Evolutionary conservation across 352 stramenopile genomes (phyloP).

Genomic region (Phytophthora cactorum): DNA sequence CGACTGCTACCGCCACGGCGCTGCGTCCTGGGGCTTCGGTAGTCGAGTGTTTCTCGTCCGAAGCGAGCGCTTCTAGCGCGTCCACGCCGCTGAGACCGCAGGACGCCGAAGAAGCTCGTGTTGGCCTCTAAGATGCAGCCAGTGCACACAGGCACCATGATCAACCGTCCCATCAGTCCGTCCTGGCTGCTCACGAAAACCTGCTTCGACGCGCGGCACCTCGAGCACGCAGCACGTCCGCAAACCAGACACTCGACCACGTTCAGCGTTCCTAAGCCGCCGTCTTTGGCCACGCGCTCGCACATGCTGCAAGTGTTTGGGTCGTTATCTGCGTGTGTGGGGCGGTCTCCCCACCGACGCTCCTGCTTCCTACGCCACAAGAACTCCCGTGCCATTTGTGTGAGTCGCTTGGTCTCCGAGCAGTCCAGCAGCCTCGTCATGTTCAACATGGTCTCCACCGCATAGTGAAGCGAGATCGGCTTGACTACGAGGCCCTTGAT

Average conservation of each 20-base stretch:
- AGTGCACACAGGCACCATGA: conserved; percentile 47
- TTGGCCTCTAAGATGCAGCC: conserved; percentile 47
- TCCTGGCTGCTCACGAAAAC: conserved; percentile 50
- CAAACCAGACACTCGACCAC: conserved; percentile 38
- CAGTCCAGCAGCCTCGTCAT: conserved; percentile 44
- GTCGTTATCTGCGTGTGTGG: conserved; percentile 3
- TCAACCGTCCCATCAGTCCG: conserved; percentile 41
- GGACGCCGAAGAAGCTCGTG: conserved; percentile 29
- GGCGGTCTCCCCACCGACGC: conserved; percentile 7
- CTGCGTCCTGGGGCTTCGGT: conserved; percentile 7
- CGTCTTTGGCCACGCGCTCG: conserved; percentile 19
- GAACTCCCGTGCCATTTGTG: conserved; percentile 43
- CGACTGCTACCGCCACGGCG: conserved; percentile 13
- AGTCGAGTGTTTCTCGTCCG: conserved; percentile 11
- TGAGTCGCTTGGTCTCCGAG: conserved; percentile 55
- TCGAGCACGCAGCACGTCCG: conserved; percentile 28
- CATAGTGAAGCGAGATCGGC: conserved; percentile 24
- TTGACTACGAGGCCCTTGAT: conserved; percentile 35
- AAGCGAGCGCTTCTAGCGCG: conserved; percentile 11
- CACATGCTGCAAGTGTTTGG: conserved; percentile 31
- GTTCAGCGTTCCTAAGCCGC: conserved; percentile 24
- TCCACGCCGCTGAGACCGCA: conserved; percentile 14
- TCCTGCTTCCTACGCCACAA: conserved; percentile 26
- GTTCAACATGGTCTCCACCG: conserved; percentile 36
- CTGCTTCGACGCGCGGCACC: conserved; percentile 37